Evolutionary conservation across 352 stramenopile genomes (phyloP), one percentile per base, ranked within the genome.

Genomic region (Pythium myriotylum): DNA sequence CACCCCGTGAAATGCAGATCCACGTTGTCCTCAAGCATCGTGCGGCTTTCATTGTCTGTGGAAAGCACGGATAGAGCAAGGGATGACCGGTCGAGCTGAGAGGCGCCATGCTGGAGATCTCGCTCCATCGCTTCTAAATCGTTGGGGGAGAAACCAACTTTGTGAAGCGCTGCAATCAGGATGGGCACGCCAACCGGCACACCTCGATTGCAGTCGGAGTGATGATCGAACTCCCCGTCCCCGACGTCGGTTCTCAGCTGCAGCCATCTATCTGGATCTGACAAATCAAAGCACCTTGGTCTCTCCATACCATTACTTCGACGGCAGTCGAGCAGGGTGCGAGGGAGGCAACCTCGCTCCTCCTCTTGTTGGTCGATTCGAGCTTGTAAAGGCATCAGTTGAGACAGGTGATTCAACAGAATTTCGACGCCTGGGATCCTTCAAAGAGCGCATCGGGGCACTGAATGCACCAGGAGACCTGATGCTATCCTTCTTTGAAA

Each of bases 101-200:
- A 56, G 3, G 50, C 51, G n/a, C 48, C 57, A 46, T 57, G 53
- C 48, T 58, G 57, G 4, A 65, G 40, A 29, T 66, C 59, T 13
- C 59, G 59, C 26, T 66, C 59, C 59, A 66, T 67, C n/a, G 19
- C 23, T 46, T n/a, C n/a, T n/a, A n/a, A n/a, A n/a, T 16, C 27
- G n/a, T 33, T 23, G 45, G 17, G 49, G 9, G 9, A 32, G 51
- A 37, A 22, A 43, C 4, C 33, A 40, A n/a, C 3, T 27, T 14
- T 60, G 24, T 40, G 12, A 20, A 37, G 35, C 29, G 29, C 10
- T 5, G 10, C 29, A 35, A 35, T 10, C 29, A 5, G 29, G 22
- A 12, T 23, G 22, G 24, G 22, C n/a, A 24, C 23, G 12, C 12
- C 24, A n/a, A 33, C 10, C n/a, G 27, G 4, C 27, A 13, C 4